Evolutionary conservation across 2,329 filamentous ascomycete genomes (phyloP), one percentile per base, ranked within the genome.

Genomic region (Clonostachys byssicola): DNA sequence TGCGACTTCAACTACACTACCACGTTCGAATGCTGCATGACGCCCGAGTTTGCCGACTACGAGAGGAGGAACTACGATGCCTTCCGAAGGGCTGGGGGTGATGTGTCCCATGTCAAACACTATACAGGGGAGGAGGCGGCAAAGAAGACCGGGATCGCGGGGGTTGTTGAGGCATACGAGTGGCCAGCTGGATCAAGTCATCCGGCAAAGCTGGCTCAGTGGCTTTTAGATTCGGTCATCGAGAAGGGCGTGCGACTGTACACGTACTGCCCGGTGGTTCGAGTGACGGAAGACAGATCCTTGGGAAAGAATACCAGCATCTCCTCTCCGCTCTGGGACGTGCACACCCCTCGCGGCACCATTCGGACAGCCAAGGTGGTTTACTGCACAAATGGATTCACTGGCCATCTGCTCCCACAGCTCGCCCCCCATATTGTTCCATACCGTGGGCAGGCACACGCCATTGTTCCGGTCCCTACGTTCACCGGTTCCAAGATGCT

Each of bases 141-240:
- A 18, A 41, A 43, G 10, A 62, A 57, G 47, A 73, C 71, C 0
- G 60, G 66, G 23, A 60, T 75, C 6, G 43, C 54, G 5, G 56
- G 56, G 2, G 67, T 68, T 1, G 47, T 73, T 12, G 64, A 67
- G 13, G 73, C 73, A 7, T 77, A 76, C 49, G 72, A 75, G 51
- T 77, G 73, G 73, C 69, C 72, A 4, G 73, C 72, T 14, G 73
- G 69, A 5, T 74, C 71, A 4, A 70, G 63, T 36, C 73, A 76
- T 54, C 73, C 73, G 4, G 72, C 72, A 6, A 76, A 75, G 52
- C 54, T 77, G 18, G 67, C 68, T 2, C 73, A 76, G 16, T 76
- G 71, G 61, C 61, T 77, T 12, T 57, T 77, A 17, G 54, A 53
- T 12, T 54, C 60, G 13, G 61, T 60, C 13, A 61, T 74, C 7